Evolutionary conservation across 2,329 filamentous ascomycete genomes (phyloP), one percentile per base, ranked within the genome.

Genomic region (Colletotrichum cordylinicola): DNA sequence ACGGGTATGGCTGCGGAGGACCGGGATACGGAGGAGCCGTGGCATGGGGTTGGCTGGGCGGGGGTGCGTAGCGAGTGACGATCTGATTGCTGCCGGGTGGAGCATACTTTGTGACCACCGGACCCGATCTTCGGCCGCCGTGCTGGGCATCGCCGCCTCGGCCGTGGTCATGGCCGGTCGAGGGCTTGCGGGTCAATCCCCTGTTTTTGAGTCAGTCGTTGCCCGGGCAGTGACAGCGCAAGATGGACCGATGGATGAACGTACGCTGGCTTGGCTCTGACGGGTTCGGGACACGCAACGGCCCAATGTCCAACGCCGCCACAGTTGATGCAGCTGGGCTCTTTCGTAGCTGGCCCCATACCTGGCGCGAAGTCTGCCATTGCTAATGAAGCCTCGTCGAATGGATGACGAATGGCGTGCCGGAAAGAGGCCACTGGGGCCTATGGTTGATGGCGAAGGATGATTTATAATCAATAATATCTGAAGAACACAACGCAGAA

Each of bases 321-420:
- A 70, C 76, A 77, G 43, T 76, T 77, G 37, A 72, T 73, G 66
- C 76, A 77, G 70, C 70, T 74, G 21, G 76, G 69, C 29, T 77
- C 76, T 66, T 76, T 76, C 37, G 65, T 70, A 15, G 74, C 31
- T 16, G 73, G 64, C 52, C 65, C 72, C 48, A 65, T 58, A 12
- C 76, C 76, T 18, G 76, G 74, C 16, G 76, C 76, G 37, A 70
- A 55, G 15, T 76, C 71, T 18, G 71, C 52, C 74, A 76, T 76
- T 35, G n/a, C 37, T 52, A 35, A 37, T 18, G 43, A 18, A 21
- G 8, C 21, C 39, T 27, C 18, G 35, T 43, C 39, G 39, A 18
- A 18, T 24, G 35, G 24, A 4, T 16, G 55, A 24, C 31, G 29
- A 58, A 35, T n/a, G 29, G 16, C n/a, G 43, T 48, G 43, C 43